Conservation (phyloP, 306 rosid genomes). For the Rubus idaeus region DNA sequence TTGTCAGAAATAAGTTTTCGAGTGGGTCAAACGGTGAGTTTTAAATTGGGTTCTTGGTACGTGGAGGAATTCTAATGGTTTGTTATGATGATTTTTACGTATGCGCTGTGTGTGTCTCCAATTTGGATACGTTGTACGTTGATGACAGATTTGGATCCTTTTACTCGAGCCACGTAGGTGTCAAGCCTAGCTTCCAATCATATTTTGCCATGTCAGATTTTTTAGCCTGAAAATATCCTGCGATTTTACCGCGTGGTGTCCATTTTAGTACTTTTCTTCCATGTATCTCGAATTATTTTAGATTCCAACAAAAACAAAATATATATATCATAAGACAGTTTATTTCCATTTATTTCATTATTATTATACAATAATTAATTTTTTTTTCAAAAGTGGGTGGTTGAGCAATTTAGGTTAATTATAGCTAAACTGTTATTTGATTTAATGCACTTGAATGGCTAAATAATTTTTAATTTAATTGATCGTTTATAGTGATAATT, state of each 20-base stretch:
- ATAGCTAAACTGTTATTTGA: no score
- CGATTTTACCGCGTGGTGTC: not conserved
- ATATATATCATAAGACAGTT: no score
- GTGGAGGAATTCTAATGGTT: slow-evolving; percentile 26
- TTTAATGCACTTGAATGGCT: no score
- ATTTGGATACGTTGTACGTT: not conserved
- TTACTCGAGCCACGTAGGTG: slow-evolving; percentile 31
- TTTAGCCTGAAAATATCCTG: slow-evolving; percentile 11
- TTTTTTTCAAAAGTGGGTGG: no score
- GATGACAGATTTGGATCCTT: not conserved
- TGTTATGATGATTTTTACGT: not conserved
- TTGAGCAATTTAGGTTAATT: no score
- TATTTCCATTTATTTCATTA: no score
- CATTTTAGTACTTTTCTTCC: not conserved
- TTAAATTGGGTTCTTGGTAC: not conserved
- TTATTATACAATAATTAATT: no score
- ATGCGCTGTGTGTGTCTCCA: not conserved
- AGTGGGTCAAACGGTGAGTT: not conserved
- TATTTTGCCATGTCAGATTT: slow-evolving; percentile 32
- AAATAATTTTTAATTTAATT: no score
- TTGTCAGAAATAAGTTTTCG: not conserved
- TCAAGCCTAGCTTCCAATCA: slow-evolving; percentile 40
- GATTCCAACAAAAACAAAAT: no score
- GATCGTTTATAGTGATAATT: no score
- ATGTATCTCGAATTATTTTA: no score